A percentile compares a stretch with the other conserved stretches of the same genome.
phyloP scores from a whole-genome alignment of 2,329 filamentous ascomycete genomes.

The Byssothecium circinans region DNA sequence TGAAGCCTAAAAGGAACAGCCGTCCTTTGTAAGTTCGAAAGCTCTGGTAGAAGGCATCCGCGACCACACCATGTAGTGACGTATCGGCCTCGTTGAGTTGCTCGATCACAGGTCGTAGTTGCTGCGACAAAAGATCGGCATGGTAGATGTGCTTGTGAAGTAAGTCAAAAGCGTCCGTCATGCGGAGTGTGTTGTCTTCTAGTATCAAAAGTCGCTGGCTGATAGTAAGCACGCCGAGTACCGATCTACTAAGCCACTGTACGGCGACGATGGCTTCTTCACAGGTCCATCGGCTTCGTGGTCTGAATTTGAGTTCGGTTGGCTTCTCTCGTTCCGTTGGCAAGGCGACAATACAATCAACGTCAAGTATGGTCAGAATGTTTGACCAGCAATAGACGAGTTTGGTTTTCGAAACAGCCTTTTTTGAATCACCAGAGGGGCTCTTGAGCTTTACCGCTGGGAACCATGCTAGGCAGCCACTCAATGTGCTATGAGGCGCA shows the following conservation, averaged over 20 bases:
- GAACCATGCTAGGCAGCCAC: conserved; percentile 94
- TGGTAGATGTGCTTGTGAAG: conserved; percentile 92
- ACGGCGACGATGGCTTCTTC: conserved; percentile 95
- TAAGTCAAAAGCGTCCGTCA: conserved; percentile 93
- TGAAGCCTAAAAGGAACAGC: conserved; percentile 89
- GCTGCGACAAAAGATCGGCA: conserved; percentile 82
- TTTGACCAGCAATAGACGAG: conserved; percentile 99
- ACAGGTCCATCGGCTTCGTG: conserved; percentile 86
- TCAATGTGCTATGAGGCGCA: conserved; percentile 85
- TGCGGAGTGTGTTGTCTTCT: conserved; percentile 80
- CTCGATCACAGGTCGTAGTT: conserved; percentile 83
- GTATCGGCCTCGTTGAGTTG: conserved; percentile 83
- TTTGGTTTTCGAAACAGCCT: conserved; percentile 76
- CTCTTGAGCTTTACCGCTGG: conserved; percentile 90
- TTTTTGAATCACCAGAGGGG: conserved; percentile 66
- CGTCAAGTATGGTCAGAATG: conserved; percentile 88
- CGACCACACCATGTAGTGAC: conserved; percentile 92
- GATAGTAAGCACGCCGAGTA: conserved; percentile 87
- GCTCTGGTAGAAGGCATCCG: conserved; percentile 98
- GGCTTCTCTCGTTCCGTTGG: conserved; percentile 74
- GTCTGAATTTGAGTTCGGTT: conserved; percentile 74
- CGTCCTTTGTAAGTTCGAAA: conserved; percentile 94
- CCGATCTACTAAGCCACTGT: conserved; percentile 94
- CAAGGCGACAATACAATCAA: conserved; percentile 65
- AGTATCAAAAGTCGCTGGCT: conserved; percentile 91